phyloP scores from a whole-genome alignment of 768 basidiomycete genomes.

The Amanita muscaria region DNA sequence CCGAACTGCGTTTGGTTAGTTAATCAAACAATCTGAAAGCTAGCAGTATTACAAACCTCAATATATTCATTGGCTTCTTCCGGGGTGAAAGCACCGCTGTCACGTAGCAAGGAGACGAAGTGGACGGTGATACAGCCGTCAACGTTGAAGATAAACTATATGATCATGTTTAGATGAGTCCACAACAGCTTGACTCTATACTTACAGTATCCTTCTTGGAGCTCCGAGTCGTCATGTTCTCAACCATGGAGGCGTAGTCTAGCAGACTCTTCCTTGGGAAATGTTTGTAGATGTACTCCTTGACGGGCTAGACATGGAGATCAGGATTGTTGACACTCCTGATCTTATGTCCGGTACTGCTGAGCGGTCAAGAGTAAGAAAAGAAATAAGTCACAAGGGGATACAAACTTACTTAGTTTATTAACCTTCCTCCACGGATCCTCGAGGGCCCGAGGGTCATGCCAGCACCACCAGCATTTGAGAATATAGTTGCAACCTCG shows the following conservation, averaged over 20 bases:
- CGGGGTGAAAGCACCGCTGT: conserved; percentile 87
- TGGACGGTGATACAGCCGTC: conserved; percentile 94
- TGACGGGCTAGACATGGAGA: conserved; percentile 85
- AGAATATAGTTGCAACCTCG: conserved; percentile 96
- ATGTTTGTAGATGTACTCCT: conserved; percentile 91
- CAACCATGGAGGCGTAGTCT: conserved; percentile 92
- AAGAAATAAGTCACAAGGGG: conserved; percentile 6
- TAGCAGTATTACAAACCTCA: conserved; percentile 36
- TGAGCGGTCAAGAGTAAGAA: conserved; percentile 40
- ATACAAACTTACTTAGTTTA: conserved; percentile 66
- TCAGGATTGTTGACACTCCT: conserved; percentile 97
- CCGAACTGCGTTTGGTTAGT: conserved; percentile 46
- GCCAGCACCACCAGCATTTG: conserved; percentile 81
- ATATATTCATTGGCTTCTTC: conserved; percentile 98
- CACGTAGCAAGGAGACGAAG: conserved; percentile 90
- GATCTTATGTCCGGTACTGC: conserved; percentile 99
- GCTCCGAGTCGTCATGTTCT: conserved; percentile 96
- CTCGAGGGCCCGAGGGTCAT: conserved; percentile 96
- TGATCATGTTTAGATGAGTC: background rate
- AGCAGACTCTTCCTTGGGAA: conserved; percentile 92
- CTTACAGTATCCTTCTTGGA: conserved; percentile 91
- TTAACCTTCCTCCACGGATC: conserved; percentile 88
- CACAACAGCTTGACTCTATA: conserved; percentile 8
- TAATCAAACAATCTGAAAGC: background rate
- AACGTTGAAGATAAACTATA: conserved; percentile 86